These are phyloP conservation scores for Inonotus hispidus DNA, from an alignment of 1,284 basidiomycete genomes.

Conservation along the genomic window DNA sequence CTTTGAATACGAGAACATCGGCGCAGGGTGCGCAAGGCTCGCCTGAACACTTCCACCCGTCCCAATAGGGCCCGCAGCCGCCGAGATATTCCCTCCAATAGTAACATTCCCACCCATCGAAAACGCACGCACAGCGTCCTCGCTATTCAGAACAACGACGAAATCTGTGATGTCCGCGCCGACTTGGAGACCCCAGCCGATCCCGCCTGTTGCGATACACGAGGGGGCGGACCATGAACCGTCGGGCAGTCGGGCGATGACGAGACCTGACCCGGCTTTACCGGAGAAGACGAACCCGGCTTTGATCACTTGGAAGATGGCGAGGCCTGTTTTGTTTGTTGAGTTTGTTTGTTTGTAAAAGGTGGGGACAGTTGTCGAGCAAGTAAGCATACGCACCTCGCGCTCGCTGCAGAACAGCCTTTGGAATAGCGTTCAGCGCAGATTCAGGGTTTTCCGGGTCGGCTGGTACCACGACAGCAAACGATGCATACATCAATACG, in stretches of 20 bases:
- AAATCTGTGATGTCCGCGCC: constrained; percentile 88
- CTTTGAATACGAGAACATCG: constrained; percentile 97
- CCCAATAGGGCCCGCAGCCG: constrained; percentile 88
- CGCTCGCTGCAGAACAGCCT: constrained; percentile 85
- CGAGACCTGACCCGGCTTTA: constrained; percentile 91
- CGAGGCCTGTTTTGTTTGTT: constrained; percentile 58
- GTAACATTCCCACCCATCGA: constrained; percentile 95
- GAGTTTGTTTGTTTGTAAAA: not conserved
- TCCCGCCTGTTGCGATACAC: constrained; percentile 95
- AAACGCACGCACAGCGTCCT: constrained; percentile 94
- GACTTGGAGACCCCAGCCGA: constrained; percentile 95
- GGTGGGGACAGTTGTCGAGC: no score
- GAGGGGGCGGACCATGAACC: constrained; percentile 97
- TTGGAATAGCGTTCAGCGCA: constrained; percentile 93
- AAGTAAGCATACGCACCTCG: constrained; percentile 70
- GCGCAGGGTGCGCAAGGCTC: constrained; percentile 85
- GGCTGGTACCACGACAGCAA: constrained; percentile 42
- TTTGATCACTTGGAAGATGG: constrained; percentile 92
- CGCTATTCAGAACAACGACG: constrained; percentile 92
- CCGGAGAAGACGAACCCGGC: constrained; percentile 96
- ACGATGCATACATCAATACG: not conserved
- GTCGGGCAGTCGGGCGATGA: constrained; percentile 91
- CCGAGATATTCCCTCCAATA: constrained; percentile 84
- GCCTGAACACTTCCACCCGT: constrained; percentile 91
- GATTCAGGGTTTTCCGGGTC: constrained; percentile 86